Conservation (phyloP, 129 eudicot genomes). For the Helianthus tuberosus region DNA sequence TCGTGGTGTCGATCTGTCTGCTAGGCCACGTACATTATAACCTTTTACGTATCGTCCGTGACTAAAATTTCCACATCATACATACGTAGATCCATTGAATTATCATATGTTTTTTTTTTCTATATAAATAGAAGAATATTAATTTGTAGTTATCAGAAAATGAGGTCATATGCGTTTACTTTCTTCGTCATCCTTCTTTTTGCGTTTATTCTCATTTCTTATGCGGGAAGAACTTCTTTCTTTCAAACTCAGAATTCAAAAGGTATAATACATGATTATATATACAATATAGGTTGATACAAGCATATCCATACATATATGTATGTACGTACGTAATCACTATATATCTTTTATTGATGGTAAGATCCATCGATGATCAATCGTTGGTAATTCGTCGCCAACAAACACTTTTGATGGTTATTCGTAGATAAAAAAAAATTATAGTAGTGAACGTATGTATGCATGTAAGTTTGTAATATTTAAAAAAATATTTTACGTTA, state of each 20-base stretch:
- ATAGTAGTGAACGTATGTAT: no score
- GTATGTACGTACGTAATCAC: background rate
- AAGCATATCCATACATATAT: background rate
- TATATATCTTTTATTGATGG: no score
- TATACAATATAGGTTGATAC: background rate
- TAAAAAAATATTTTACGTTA: no score
- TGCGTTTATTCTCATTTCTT: constrained; percentile 6
- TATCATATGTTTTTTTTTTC: background rate
- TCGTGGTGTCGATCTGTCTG: no score
- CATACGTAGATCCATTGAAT: background rate
- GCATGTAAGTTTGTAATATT: no score
- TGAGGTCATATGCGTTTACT: background rate
- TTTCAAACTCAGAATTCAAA: constrained; percentile 14
- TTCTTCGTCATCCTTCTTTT: constrained; percentile 11
- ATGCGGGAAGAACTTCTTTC: constrained; percentile 8
- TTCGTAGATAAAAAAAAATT: no score
- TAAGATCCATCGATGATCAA: no score
- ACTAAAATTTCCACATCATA: background rate
- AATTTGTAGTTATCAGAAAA: background rate
- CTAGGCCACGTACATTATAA: no score
- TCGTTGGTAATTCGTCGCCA: no score
- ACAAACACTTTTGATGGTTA: no score
- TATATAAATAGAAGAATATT: background rate
- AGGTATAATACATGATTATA: background rate
- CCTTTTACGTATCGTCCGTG: no score